Conservation (phyloP, 169 alveolate species). For the Eimeria nieschulzi region DNA sequence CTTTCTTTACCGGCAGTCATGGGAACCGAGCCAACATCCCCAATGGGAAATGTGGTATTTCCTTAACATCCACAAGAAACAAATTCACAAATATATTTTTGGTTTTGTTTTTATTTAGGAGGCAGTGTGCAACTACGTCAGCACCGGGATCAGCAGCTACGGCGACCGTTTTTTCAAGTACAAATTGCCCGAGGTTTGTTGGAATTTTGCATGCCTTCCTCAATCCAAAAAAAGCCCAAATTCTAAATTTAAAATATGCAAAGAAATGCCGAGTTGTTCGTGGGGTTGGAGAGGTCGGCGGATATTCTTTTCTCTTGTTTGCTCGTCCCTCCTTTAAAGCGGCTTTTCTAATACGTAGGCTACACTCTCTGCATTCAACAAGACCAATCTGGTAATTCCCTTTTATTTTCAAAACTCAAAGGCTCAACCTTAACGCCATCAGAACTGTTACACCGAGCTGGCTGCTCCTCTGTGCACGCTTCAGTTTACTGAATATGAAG, state of each 20-base stretch:
- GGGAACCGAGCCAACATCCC: constrained; percentile 27
- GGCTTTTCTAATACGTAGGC: not conserved
- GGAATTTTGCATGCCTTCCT: not conserved
- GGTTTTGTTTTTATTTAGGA: not conserved
- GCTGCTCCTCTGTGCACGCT: constrained; percentile 59
- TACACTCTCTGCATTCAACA: not conserved
- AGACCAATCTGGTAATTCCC: not conserved
- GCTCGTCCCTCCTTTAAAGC: not conserved
- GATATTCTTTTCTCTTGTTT: not conserved
- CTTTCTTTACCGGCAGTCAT: not conserved
- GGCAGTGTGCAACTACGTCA: constrained; percentile 70
- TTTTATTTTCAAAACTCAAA: not conserved
- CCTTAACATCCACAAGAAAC: not conserved
- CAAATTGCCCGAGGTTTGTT: constrained; percentile 6
- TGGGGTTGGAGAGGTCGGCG: constrained; percentile 20
- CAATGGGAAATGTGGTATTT: constrained; percentile 22
- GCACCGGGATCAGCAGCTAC: constrained; percentile 54
- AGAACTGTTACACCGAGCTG: constrained; percentile 56
- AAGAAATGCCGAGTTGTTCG: not conserved
- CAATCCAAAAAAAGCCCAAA: not conserved
- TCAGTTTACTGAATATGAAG: constrained; percentile 58
- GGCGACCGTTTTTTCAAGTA: constrained; percentile 65
- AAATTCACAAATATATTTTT: not conserved
- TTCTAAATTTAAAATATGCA: not conserved
- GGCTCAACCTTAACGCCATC: no score